Evolutionary conservation across 2,329 filamentous ascomycete genomes (phyloP).

Genomic region (Coniochaeta hoffmannii): DNA sequence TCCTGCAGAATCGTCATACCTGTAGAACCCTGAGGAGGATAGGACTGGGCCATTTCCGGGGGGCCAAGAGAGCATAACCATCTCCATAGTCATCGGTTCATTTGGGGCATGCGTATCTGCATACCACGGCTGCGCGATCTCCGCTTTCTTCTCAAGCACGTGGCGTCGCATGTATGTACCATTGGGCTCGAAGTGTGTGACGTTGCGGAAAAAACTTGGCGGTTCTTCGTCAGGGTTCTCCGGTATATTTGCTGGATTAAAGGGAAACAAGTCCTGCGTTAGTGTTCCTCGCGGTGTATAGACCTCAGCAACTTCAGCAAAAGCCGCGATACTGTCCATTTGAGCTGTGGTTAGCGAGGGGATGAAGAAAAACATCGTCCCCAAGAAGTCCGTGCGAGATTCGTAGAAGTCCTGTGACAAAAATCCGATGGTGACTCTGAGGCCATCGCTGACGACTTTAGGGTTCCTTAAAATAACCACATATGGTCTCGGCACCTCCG

Average conservation of each 20-base stretch:
- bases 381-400: background rate
- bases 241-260: background rate
- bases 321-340: background rate
- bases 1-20: background rate
- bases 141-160: background rate
- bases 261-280: background rate
- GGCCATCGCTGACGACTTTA: too few species aligned
- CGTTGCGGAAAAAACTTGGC: too few species aligned
- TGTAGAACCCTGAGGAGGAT: background rate
- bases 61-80: background rate
- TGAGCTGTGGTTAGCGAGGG: background rate
- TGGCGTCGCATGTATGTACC: too few species aligned
- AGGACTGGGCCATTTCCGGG: background rate
- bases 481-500: background rate
- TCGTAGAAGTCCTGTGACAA: conserved; percentile 5
- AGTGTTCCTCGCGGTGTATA: background rate
- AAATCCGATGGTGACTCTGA: too few species aligned
- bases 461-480: background rate
- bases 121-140: background rate
- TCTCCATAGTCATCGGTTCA: background rate
- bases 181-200: background rate
- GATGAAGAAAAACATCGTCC: conserved; percentile 5
- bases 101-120: too few species aligned
- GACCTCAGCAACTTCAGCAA: background rate
- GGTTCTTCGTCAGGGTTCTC: too few species aligned